Base-by-base conservation (phyloP, 805 yeast genomes). In the Candida maris region DNA sequence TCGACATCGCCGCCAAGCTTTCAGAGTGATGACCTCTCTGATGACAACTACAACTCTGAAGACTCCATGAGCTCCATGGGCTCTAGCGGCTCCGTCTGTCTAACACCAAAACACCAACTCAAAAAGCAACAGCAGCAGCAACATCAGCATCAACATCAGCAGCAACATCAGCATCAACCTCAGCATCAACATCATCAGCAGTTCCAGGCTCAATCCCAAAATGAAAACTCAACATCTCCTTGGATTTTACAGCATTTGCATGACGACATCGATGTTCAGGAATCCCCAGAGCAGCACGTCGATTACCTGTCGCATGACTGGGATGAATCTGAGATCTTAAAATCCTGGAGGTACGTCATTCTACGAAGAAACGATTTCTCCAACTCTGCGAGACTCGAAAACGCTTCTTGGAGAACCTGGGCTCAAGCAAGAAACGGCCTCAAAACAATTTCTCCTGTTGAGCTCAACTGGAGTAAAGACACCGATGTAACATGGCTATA, bases 391-490 rank as follows among this genome's bases (percentile, higher is more conserved):
- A 63, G 95, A 32, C 66, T 85, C 32, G 91, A 85, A 56, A 85
- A 85, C 52, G 94, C 96, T 10, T 74, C 86, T 20, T 93, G 97
- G 97, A 75, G 98, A 59, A 86, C 95, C 16, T 91, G 97, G 97
- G 89, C 96, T 9, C 93, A 91, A 62, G 75, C 93, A 36, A 77
- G 84, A 49, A 75, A 77, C 45, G 71, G 78, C 20, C 63, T 81
- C 35, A 64, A 70, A 45, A 93, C 98, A 0, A 85, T 91, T 5
- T 78, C 89, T 14, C 98, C 99, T 1, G 94, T 87, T 52, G 74
- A 77, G 24, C 85, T 93, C 31, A 91, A 93, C 60, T 93, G 99
- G 99, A 79, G 87, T 29, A 93, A 94, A 62, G 99, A 93, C 52
- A 81, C 83, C 40, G 99, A 93, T 59, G 96, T 93, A 8, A 88